Percentiles rank a stretch among this genome's conserved stretches.
Conservation (phyloP, 2,329 filamentous ascomycete species). For the Chaetomiaceae sp. region DNA sequence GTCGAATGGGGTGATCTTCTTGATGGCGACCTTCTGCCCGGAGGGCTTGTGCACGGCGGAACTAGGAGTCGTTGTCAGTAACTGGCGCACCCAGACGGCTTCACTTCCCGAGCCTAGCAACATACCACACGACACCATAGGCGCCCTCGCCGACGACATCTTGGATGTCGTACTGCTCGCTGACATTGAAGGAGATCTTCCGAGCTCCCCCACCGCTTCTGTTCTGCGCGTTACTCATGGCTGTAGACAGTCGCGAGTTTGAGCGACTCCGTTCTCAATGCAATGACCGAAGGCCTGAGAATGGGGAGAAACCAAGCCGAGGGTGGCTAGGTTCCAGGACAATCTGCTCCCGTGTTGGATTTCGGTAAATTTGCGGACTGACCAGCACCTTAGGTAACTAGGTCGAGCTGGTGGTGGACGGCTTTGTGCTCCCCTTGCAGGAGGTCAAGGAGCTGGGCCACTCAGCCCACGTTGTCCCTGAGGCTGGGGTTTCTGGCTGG, state of each 20-base stretch:
- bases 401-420: no score
- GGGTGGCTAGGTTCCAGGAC: not conserved
- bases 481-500: not conserved
- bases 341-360: no score
- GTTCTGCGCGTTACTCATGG: slow-evolving; percentile 55
- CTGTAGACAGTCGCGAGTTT: slow-evolving; percentile 13
- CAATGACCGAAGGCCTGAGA: not conserved
- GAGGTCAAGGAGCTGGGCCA: not conserved
- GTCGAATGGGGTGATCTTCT: slow-evolving; percentile 99
- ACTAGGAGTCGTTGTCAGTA: slow-evolving; percentile 43
- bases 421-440: not conserved
- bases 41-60: slow-evolving; percentile 98
- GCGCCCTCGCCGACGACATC: slow-evolving; percentile 98
- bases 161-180: slow-evolving; percentile 98
- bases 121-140: slow-evolving; percentile 96
- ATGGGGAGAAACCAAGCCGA: not conserved
- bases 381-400: no score
- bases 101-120: slow-evolving; percentile 14
- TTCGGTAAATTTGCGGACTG: no score
- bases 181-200: slow-evolving; percentile 99
- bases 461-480: not conserved
- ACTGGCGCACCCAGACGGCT: not conserved
- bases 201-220: slow-evolving; percentile 61
- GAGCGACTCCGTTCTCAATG: not conserved
- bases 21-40: slow-evolving; percentile 97